phyloP scores from a whole-genome alignment of 306 rosid species.

The Albizia julibrissin region DNA sequence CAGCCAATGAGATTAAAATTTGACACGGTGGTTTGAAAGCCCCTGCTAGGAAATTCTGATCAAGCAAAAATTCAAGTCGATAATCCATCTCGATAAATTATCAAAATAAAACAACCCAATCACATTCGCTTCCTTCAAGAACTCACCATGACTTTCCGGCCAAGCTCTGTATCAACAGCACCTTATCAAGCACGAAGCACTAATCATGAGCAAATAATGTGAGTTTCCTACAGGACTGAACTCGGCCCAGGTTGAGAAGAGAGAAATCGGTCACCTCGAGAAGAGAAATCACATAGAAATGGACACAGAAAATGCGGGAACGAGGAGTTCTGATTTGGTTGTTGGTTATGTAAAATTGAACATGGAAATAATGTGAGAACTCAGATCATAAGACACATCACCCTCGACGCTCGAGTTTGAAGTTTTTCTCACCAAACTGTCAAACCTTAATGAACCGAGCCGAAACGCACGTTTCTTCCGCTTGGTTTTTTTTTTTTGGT shows the following conservation, averaged over 20 bases:
- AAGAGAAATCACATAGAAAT: not conserved
- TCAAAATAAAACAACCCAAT: not conserved
- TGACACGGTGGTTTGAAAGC: constrained; percentile 42
- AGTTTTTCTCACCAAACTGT: constrained; percentile 1
- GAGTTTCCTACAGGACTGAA: not conserved
- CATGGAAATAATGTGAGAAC: not conserved
- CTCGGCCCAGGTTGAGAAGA: not conserved
- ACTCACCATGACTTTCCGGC: constrained; percentile 32
- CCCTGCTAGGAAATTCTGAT: constrained; percentile 43
- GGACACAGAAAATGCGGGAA: not conserved
- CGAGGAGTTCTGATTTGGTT: not conserved
- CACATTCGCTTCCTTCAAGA: constrained; percentile 5
- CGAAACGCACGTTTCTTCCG: not conserved
- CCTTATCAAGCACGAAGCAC: constrained; percentile 17
- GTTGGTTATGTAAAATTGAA: not conserved
- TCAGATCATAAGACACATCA: not conserved
- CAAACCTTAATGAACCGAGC: not conserved
- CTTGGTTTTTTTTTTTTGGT: too few species aligned
- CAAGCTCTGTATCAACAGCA: not conserved
- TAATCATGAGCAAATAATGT: not conserved
- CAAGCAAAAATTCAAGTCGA: constrained; percentile 10
- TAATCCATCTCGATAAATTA: not conserved
- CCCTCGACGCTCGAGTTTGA: not conserved
- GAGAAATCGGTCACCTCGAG: not conserved
- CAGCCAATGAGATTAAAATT: constrained; percentile 34